Base-by-base conservation (phyloP, 2,329 filamentous ascomycete species). In the Helotiales sp. region DNA sequence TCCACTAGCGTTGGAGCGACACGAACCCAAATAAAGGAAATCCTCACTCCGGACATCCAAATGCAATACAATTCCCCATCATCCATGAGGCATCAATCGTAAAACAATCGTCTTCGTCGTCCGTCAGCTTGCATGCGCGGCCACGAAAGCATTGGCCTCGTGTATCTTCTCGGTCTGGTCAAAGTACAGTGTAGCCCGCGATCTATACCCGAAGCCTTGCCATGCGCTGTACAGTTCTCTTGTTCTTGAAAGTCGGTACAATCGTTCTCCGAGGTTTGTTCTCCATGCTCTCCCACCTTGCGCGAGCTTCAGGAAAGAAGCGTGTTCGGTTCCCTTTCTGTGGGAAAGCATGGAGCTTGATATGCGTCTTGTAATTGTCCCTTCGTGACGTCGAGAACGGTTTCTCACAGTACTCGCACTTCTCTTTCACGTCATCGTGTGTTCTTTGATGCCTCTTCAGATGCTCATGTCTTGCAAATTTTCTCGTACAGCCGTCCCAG, bases 81-180 rank as follows among this genome's bases (percentile, higher is more conserved):
- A 57, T 15, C n/a, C 32, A 40, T 57, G 54, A 37, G 30, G 20
- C 32, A 57, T 26, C 30, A 57, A 17, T 57, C 54, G 40, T 57
- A 40, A 40, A 26, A 54, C 13, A 24, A 57, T 57, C 54, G 37
- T 10, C 26, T 37, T 15, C 49, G 6, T 54, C 54, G 11, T 40
- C 32, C 30, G 26, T 37, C 54, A 26, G 13, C 2, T 34, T 37
- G 30, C 54, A 37, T 10, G 26, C 24, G 8, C n/a, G 24, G 32
- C 8, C 20, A 57, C 24, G 6, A 6, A 49, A 57, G 32, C 10
- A 13, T 26, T 24, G 30, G 30, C 22, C 6, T 34, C 32, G 32
- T 34, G 20, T 57, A 24, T 32, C 7, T 57, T 20, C 32, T 37
- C 30, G 30, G 54, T 37, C 20, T 22, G 20, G 49, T 37, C 20